phyloP scores from a whole-genome alignment of 257 asterid genomes.

The Solanum dulcamara region DNA sequence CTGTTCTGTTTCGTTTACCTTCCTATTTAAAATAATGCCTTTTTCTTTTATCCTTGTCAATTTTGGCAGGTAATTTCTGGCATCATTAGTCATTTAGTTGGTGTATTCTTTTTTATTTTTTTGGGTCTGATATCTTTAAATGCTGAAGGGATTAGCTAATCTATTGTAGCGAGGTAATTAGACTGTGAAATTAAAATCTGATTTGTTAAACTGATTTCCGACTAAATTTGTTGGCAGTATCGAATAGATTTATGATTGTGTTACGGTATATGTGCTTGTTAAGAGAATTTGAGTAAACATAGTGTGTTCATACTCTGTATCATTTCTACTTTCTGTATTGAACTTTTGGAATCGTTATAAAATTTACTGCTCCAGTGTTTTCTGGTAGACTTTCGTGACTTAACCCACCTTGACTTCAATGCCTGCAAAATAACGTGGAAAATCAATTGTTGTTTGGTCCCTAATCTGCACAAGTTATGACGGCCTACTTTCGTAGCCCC shows the following conservation, averaged over 20 bases:
- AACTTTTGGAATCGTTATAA: not conserved
- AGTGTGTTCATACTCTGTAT: not conserved
- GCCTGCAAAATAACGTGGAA: not conserved
- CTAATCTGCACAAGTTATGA: not conserved
- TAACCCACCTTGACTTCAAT: not conserved
- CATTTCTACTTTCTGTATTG: not conserved
- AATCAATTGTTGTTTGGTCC: not conserved
- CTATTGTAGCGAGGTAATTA: not conserved
- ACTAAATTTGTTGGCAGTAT: not conserved
- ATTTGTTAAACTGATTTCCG: not conserved
- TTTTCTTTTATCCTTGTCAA: not conserved
- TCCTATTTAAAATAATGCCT: not conserved
- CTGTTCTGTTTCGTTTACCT: not conserved
- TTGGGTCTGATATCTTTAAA: not conserved
- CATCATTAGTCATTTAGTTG: constrained; percentile 17
- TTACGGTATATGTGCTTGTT: not conserved
- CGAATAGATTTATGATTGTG: not conserved
- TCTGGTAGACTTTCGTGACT: not conserved
- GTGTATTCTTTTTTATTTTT: constrained; percentile 23
- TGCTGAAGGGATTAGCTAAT: not conserved
- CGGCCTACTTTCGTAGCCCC: not conserved
- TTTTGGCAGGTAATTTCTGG: constrained; percentile 14
- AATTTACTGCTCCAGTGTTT: not conserved
- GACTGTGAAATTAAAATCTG: not conserved
- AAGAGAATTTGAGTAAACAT: not conserved